phyloP scores from a whole-genome alignment of 2,329 filamentous ascomycete genomes.

The Cyanodermella asteris region DNA sequence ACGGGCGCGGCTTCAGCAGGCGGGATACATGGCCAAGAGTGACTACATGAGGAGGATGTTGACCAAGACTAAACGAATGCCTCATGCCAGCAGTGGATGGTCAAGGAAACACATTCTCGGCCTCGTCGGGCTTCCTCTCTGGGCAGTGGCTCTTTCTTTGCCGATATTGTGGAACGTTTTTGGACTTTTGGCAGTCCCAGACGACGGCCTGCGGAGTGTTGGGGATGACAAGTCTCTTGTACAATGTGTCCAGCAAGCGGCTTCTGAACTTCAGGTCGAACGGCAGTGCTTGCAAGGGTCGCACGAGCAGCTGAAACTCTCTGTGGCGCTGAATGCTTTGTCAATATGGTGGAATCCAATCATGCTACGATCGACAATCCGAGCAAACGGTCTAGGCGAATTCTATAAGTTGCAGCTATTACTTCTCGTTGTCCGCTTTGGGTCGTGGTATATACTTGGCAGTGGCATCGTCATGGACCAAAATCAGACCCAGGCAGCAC shows the following conservation, averaged over 20 bases:
- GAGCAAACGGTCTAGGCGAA: conserved; percentile 19
- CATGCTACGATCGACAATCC: conserved; percentile 17
- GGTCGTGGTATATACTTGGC: conserved; percentile 22
- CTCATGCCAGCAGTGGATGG: conserved; percentile 14
- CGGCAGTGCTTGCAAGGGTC: background rate
- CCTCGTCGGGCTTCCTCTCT: conserved; percentile 19
- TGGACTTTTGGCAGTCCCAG: conserved; percentile 5
- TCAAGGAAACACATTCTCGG: conserved; percentile 23
- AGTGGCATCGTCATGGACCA: conserved; percentile 15
- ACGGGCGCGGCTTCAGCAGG: conserved; percentile 42
- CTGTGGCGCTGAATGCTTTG: conserved; percentile 20
- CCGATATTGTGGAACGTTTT: conserved; percentile 11
- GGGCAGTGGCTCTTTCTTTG: conserved; percentile 20
- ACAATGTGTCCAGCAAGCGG: background rate
- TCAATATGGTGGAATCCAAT: conserved; percentile 29
- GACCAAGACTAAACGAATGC: conserved; percentile 30
- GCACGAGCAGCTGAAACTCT: conserved; percentile 8
- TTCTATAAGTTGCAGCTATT: conserved; percentile 26
- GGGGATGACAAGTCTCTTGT: conserved; percentile 6
- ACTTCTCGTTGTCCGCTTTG: conserved; percentile 20
- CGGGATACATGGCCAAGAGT: conserved; percentile 65
- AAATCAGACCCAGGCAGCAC: conserved; percentile 14
- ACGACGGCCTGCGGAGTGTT: background rate
- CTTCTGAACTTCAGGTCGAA: background rate
- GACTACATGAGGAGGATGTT: conserved; percentile 58